Conservation (phyloP, 768 basidiomycete species). For the Erythrobasidium yunnanense region DNA sequence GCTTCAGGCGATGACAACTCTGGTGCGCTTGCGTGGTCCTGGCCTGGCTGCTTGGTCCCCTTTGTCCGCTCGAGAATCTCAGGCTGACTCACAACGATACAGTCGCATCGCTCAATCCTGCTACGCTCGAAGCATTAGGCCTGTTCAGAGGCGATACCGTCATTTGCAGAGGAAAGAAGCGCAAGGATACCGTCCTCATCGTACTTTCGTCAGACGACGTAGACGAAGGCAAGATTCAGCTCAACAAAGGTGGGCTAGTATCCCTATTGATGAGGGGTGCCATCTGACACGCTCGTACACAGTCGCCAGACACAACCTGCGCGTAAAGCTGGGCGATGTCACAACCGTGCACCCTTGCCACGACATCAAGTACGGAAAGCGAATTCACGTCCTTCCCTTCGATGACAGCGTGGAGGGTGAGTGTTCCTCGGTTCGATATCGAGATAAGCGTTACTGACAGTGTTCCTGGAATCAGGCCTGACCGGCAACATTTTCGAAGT, state of each 20-base stretch:
- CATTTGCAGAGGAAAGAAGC: constrained; percentile 74
- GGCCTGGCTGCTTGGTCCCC: not conserved
- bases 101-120: constrained; percentile 91
- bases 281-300: no score
- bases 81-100: constrained; percentile 7
- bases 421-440: constrained; percentile 12
- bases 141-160: constrained; percentile 92
- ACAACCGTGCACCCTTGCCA: constrained; percentile 90
- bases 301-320: constrained; percentile 97
- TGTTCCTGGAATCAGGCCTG: constrained; percentile 45
- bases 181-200: constrained; percentile 83
- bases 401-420: constrained; percentile 92
- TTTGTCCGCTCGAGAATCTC: not conserved
- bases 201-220: constrained; percentile 91
- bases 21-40: constrained; percentile 45
- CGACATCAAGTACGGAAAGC: constrained; percentile 98
- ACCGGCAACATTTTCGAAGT: constrained; percentile 98
- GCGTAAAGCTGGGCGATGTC: constrained; percentile 92
- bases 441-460: not conserved
- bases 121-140: constrained; percentile 85
- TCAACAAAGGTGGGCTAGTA: constrained; percentile 66
- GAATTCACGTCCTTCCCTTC: constrained; percentile 90
- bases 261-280: not conserved
- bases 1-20: constrained; percentile 90
- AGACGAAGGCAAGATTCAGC: constrained; percentile 92